Evolutionary conservation across 2,329 filamentous ascomycete species (phyloP).

Genomic region (Fusarium metavorans): DNA sequence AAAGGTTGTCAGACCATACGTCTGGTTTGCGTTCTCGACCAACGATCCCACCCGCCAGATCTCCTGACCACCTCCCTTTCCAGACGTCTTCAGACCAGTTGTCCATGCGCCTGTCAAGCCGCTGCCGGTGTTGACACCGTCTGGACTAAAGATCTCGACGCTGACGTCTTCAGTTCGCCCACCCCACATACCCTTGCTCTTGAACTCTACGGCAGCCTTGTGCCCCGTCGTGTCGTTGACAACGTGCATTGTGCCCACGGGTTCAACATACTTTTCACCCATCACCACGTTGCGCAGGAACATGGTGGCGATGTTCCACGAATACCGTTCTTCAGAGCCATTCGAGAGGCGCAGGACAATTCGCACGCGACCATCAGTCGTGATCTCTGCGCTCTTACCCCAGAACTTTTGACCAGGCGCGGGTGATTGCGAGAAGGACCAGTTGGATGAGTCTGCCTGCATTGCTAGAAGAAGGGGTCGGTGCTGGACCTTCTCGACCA

Average conservation of each 20-base stretch:
- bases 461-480: slow-evolving; percentile 92
- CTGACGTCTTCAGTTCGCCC: slow-evolving; percentile 91
- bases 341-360: slow-evolving; percentile 77
- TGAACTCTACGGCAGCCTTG: slow-evolving; percentile 90
- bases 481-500: slow-evolving; percentile 97
- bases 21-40: slow-evolving; percentile 81
- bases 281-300: slow-evolving; percentile 97
- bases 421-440: slow-evolving; percentile 90
- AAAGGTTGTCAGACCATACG: slow-evolving; percentile 90
- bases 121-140: slow-evolving; percentile 74
- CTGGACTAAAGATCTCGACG: slow-evolving; percentile 76
- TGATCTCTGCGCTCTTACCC: slow-evolving; percentile 96
- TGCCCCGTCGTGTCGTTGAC: slow-evolving; percentile 85
- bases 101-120: slow-evolving; percentile 90
- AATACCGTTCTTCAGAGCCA: slow-evolving; percentile 83
- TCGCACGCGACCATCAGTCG: slow-evolving; percentile 88
- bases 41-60: slow-evolving; percentile 85
- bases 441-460: slow-evolving; percentile 87
- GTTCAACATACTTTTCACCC: slow-evolving; percentile 98
- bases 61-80: slow-evolving; percentile 70
- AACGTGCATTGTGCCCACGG: slow-evolving; percentile 89
- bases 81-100: slow-evolving; percentile 73
- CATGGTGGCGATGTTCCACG: slow-evolving; percentile 87
- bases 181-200: slow-evolving; percentile 96
- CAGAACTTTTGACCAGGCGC: slow-evolving; percentile 97